Percentiles rank a stretch among this genome's conserved stretches.
Evolutionary conservation across 2,329 filamentous ascomycete species (phyloP).

Genomic region (Botrytis cinerea): DNA sequence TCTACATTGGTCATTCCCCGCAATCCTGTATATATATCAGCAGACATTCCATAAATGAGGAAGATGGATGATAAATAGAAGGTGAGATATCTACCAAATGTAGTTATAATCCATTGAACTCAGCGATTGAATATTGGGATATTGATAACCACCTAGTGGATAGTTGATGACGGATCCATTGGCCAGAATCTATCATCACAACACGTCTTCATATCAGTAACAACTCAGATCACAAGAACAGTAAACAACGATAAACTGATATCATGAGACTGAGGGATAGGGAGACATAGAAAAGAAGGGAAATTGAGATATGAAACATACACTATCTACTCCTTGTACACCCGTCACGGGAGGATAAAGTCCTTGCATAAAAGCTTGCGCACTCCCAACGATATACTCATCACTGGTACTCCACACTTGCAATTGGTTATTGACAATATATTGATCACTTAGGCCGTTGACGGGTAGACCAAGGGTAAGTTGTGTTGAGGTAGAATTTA

Average conservation of each 20-base stretch:
- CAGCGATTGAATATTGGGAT: slow-evolving; percentile 52
- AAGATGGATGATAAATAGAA: neutral
- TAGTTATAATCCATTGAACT: slow-evolving; percentile 17
- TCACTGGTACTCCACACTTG: slow-evolving; percentile 47
- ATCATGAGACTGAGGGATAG: neutral
- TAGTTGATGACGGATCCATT: slow-evolving; percentile 62
- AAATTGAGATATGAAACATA: slow-evolving; percentile 1
- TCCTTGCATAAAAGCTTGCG: slow-evolving; percentile 78
- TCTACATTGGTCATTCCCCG: slow-evolving; percentile 34
- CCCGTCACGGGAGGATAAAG: slow-evolving; percentile 67
- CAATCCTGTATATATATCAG: slow-evolving; percentile 30
- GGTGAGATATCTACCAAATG: neutral
- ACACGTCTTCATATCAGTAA: neutral
- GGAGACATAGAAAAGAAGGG: neutral
- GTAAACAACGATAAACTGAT: neutral
- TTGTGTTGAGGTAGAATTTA: slow-evolving; percentile 41
- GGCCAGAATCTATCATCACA: slow-evolving; percentile 50
- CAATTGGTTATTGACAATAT: slow-evolving; percentile 37
- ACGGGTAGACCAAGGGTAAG: slow-evolving; percentile 39
- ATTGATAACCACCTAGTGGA: slow-evolving; percentile 78
- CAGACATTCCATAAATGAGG: neutral
- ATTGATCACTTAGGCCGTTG: neutral
- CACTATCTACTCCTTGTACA: neutral
- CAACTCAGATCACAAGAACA: neutral
- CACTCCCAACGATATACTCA: slow-evolving; percentile 62